These are phyloP conservation scores for Pelargonium citronellum DNA, from an alignment of 441 rosid species.

Conservation along the genomic window DNA sequence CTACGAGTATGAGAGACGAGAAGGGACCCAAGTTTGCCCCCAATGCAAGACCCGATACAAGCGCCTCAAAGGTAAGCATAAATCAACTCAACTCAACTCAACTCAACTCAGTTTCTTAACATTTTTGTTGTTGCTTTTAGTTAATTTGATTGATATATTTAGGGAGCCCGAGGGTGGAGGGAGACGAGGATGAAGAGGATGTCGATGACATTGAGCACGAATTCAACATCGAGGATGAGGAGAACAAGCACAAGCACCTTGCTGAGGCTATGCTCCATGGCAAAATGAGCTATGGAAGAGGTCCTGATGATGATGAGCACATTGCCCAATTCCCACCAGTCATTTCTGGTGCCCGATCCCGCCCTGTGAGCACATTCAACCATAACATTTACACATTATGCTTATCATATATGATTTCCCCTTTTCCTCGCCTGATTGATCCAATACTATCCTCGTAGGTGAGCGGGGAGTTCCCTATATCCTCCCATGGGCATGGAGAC, in stretches of 20 bases:
- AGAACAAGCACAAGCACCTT: constrained; percentile 52
- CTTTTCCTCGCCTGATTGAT: neutral
- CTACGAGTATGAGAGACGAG: constrained; percentile 89
- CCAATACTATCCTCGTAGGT: constrained; percentile 36
- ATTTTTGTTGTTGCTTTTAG: too few species aligned
- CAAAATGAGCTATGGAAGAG: constrained; percentile 96
- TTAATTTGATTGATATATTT: too few species aligned
- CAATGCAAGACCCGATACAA: constrained; percentile 91
- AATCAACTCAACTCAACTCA: constrained; percentile 1
- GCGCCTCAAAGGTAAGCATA: constrained; percentile 61
- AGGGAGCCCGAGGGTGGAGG: constrained; percentile 93
- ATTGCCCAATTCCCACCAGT: constrained; percentile 60
- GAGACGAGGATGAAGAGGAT: constrained; percentile 97
- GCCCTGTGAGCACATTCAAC: constrained; percentile 47
- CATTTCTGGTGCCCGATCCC: constrained; percentile 52
- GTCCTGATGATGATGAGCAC: constrained; percentile 72
- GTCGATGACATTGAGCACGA: constrained; percentile 93
- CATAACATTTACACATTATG: neutral
- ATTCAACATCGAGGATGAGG: constrained; percentile 76
- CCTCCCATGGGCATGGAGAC: constrained; percentile 53
- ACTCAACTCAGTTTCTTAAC: neutral
- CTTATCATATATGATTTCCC: too few species aligned
- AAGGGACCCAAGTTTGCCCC: constrained; percentile 89
- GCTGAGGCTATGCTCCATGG: constrained; percentile 91
- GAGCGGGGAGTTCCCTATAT: constrained; percentile 75